Base-by-base conservation (phyloP, 2,329 filamentous ascomycete species). In the Tolypocladium cylindrosporum region DNA sequence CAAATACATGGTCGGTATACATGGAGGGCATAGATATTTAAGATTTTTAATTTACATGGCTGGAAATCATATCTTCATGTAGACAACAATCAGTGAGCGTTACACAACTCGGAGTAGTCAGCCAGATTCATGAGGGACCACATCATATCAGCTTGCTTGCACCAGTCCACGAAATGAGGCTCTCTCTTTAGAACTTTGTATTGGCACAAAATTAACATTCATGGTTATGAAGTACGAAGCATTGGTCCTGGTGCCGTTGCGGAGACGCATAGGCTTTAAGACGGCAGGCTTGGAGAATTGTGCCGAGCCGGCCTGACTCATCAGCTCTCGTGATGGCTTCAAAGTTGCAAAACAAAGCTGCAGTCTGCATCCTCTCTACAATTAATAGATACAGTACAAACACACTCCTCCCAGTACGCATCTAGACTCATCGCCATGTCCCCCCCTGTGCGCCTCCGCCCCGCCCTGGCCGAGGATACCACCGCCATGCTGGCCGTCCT, bases 381-480 rank as follows among this genome's bases (percentile, higher is more conserved):
- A 24, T 3, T 14, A 9, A 37, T 2, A 37, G 36, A 37, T 14
- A 13, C 10, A 37, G 11, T 37, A 14, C 36, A 1, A 37, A 14
- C 5, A 37, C 36, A 37, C 11, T 8, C 8, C 7, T 34, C 31
- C 4, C 21, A 3, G 40, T 19, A 8, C 4, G 45, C 27, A 31
- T 31, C 4, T 19, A 50, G 45, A 36, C 14, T 5, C 4, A 27
- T 19, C 14, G 45, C 14, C 8, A 55, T 57, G 55, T 16, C 45
- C 39, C 9, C 55, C 6, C n/a, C 10, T 10, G 13, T 57, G 4
- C 50, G 40, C 21, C 57, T 79, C 58, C 75, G 77, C 37, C 68
- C 69, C 40, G 78, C 74, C 48, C 73, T 66, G 1, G 59, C 66
- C 2, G 55, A 61, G 6, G 73, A 76, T 60, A 60, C 70, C 40